A percentile compares a stretch with the other conserved stretches of the same genome.
Conservation (phyloP, 148 eudicot genomes). For the Suaeda aralocaspica region DNA sequence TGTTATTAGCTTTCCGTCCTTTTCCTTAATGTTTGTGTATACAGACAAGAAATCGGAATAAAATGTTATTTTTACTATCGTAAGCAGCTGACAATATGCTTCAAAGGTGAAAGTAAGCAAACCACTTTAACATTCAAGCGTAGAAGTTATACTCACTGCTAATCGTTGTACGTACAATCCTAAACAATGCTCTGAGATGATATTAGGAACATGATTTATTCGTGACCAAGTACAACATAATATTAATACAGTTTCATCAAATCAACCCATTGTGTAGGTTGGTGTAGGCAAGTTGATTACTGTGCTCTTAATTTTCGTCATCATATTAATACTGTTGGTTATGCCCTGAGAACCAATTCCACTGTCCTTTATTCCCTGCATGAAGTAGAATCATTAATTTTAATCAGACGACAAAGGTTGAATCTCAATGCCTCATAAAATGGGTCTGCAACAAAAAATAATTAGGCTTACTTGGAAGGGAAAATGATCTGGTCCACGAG, state of each 20-base stretch:
- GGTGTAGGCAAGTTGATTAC: slow-evolving; percentile 95
- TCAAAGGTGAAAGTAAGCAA: too few species aligned
- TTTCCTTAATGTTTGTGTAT: too few species aligned
- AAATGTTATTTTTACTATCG: too few species aligned
- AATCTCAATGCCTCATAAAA: background rate
- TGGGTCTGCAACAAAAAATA: too few species aligned
- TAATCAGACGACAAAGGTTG: background rate
- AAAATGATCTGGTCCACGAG: slow-evolving; percentile 97
- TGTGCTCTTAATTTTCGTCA: slow-evolving; percentile 93
- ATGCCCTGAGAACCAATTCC: slow-evolving; percentile 97
- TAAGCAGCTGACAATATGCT: too few species aligned
- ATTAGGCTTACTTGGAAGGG: slow-evolving; percentile 72
- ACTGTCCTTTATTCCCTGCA: slow-evolving; percentile 94
- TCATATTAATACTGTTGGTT: slow-evolving; percentile 94
- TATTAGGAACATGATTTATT: slow-evolving; percentile 20
- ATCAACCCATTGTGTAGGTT: slow-evolving; percentile 81
- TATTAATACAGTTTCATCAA: background rate
- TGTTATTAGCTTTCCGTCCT: too few species aligned
- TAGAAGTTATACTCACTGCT: background rate
- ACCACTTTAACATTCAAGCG: too few species aligned
- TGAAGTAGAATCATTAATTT: background rate
- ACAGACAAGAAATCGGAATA: too few species aligned
- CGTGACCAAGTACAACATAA: background rate
- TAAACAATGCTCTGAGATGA: slow-evolving; percentile 10
- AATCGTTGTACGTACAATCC: slow-evolving; percentile 8